Evolutionary conservation across 2,329 filamentous ascomycete species (phyloP).

Genomic region (Alternaria brassicae): DNA sequence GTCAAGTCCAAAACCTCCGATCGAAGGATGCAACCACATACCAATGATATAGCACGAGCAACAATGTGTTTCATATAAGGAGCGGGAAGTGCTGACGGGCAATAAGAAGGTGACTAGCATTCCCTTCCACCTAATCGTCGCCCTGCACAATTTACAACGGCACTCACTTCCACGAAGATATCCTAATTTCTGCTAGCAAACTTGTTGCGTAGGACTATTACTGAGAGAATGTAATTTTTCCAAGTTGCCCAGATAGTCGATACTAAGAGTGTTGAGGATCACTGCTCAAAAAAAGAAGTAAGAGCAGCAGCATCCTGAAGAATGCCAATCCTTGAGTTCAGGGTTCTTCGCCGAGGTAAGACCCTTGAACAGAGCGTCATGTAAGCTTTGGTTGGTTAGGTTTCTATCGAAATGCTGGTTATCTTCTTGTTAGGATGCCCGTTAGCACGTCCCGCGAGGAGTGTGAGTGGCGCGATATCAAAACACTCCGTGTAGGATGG

Average conservation of each 20-base stretch:
- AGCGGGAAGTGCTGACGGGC: not conserved
- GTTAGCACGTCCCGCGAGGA: not conserved
- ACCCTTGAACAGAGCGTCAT: not conserved
- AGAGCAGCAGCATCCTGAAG: not conserved
- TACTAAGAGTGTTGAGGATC: not conserved
- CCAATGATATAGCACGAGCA: not conserved
- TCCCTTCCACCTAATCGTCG: not conserved
- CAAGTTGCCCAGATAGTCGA: too few relatives aligned
- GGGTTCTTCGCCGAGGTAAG: not conserved
- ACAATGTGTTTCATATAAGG: not conserved
- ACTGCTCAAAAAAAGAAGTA: not conserved
- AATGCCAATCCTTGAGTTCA: not conserved
- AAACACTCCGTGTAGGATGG: not conserved
- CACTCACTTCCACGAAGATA: not conserved
- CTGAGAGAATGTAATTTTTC: not conserved
- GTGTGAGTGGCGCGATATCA: not conserved
- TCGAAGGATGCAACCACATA: not conserved
- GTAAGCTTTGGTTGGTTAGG: not conserved
- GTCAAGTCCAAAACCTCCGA: not conserved
- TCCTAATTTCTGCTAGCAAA: not conserved
- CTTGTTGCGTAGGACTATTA: not conserved
- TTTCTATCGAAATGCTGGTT: not conserved
- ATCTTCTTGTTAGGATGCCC: not conserved
- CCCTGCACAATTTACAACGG: not conserved
- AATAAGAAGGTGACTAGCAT: not conserved